These are phyloP conservation scores for Diversispora eburnea DNA, from an alignment of 192 early-diverging fungal genomes.

Conservation along the genomic window DNA sequence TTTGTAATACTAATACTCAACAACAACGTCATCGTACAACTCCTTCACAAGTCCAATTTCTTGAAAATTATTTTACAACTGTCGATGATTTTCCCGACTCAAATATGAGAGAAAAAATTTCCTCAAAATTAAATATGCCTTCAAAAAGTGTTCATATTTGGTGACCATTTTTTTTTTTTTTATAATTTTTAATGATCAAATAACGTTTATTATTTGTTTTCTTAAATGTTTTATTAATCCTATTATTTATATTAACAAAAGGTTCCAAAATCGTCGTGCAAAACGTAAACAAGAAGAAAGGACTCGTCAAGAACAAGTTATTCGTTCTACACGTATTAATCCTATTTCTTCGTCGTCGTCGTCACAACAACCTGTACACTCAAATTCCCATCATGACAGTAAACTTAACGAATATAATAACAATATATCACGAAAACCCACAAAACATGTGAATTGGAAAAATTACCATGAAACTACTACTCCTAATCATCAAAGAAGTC, in stretches of 20 bases:
- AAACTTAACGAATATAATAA: no score
- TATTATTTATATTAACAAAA: no score
- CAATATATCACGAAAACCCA: no score
- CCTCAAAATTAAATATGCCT: constrained; percentile 14
- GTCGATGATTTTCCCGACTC: constrained; percentile 24
- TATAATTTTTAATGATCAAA: no score
- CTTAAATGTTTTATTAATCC: no score
- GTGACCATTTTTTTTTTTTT: not conserved
- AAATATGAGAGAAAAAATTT: constrained; percentile 11
- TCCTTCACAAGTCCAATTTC: constrained; percentile 15
- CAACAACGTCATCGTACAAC: constrained; percentile 26
- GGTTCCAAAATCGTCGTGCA: constrained; percentile 25
- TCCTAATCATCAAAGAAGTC: no score
- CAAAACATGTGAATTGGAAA: no score
- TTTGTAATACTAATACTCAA: not conserved
- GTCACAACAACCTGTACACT: not conserved
- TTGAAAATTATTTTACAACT: constrained; percentile 16
- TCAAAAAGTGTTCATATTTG: constrained; percentile 28
- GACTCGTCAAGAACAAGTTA: constrained; percentile 15
- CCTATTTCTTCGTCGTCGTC: not conserved
- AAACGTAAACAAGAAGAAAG: constrained; percentile 25
- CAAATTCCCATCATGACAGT: no score
- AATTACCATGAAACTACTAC: no score
- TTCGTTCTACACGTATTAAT: not conserved
- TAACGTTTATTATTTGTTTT: no score